These are phyloP conservation scores for Cyamopsis tetragonoloba DNA, from an alignment of 306 rosid species.

Conservation along the genomic window DNA sequence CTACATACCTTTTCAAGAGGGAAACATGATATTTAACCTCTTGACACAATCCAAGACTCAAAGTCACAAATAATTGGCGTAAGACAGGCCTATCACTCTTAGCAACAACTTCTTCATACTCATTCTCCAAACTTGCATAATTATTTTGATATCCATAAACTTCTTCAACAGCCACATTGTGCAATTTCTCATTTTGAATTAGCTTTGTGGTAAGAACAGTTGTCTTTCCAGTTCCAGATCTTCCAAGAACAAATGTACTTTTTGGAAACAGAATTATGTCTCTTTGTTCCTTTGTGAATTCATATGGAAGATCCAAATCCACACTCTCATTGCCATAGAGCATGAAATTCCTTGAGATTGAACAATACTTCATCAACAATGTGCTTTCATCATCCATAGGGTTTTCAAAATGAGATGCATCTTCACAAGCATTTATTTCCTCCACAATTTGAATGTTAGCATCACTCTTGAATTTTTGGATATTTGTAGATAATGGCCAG, in stretches of 20 bases:
- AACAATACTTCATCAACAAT: conserved; percentile 60
- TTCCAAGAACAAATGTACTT: conserved; percentile 63
- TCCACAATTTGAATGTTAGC: neutral
- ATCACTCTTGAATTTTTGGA: conserved; percentile 29
- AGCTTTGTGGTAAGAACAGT: conserved; percentile 63
- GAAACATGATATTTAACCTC: conserved; percentile 55
- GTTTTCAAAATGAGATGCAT: conserved; percentile 40
- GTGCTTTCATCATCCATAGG: conserved; percentile 55
- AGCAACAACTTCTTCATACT: neutral
- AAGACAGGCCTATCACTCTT: conserved; percentile 25
- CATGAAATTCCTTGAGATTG: conserved; percentile 42
- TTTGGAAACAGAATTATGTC: conserved; percentile 37
- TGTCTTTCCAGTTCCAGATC: conserved; percentile 79
- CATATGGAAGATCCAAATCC: conserved; percentile 57
- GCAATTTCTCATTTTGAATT: conserved; percentile 45
- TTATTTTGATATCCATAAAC: neutral
- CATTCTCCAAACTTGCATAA: neutral
- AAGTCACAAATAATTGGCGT: conserved; percentile 65
- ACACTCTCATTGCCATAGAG: conserved; percentile 32
- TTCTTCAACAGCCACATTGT: conserved; percentile 29
- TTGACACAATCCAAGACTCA: conserved; percentile 54
- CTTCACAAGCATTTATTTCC: conserved; percentile 23
- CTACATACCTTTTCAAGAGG: conserved; percentile 48
- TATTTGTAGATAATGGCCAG: conserved; percentile 38
- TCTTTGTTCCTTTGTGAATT: conserved; percentile 48